A percentile compares a stretch with the other conserved stretches of the same genome.
Evolutionary conservation across 257 asterid genomes (phyloP).

Genomic region (Handroanthus guayacan): DNA sequence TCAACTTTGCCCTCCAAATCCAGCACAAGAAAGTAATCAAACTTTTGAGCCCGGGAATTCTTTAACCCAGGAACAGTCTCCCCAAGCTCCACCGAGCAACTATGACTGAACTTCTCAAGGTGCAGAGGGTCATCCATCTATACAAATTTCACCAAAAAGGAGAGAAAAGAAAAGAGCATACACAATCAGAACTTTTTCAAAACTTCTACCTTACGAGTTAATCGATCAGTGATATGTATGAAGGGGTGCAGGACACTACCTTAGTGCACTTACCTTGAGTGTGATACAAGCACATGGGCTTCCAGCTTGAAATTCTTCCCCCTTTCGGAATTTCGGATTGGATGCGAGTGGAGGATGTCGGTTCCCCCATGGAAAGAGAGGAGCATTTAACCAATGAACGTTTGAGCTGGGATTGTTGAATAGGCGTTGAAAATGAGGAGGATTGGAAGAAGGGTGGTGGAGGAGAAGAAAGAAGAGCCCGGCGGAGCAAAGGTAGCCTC

Average conservation of each 20-base stretch:
- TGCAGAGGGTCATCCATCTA: slow-evolving; percentile 83
- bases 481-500: slow-evolving; percentile 52
- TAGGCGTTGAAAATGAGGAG: slow-evolving; percentile 34
- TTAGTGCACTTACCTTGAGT: slow-evolving; percentile 86
- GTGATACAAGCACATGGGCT: slow-evolving; percentile 82
- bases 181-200: neutral
- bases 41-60: slow-evolving; percentile 59
- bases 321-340: slow-evolving; percentile 35
- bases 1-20: slow-evolving; percentile 99
- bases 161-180: neutral
- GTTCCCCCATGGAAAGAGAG: slow-evolving; percentile 46
- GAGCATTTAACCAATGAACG: slow-evolving; percentile 37
- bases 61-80: slow-evolving; percentile 34
- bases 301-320: slow-evolving; percentile 61
- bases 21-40: slow-evolving; percentile 85
- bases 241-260: slow-evolving; percentile 50
- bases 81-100: slow-evolving; percentile 56
- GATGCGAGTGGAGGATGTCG: slow-evolving; percentile 44
- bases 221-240: neutral
- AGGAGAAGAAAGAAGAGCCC: slow-evolving; percentile 34
- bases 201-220: neutral
- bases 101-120: slow-evolving; percentile 70
- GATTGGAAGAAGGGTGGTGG: slow-evolving; percentile 26
- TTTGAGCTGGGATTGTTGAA: slow-evolving; percentile 29
- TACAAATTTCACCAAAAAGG: slow-evolving; percentile 20